A percentile compares a stretch with the other conserved stretches of the same genome.
These are phyloP conservation scores for Blepharisma stoltei DNA, from an alignment of 73 alveolate species.

Conservation along the genomic window DNA sequence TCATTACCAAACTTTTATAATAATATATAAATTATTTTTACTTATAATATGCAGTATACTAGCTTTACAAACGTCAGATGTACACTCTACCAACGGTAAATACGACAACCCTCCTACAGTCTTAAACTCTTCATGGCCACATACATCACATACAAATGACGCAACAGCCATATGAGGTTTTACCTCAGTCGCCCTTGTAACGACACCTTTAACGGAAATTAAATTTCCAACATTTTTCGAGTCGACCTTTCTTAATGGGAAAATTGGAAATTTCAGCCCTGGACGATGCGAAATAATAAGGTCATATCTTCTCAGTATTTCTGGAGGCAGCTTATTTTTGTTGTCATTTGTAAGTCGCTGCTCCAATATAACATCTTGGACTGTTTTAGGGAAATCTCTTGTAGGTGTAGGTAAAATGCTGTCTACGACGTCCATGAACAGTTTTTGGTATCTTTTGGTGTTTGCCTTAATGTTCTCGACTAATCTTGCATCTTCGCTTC, in stretches of 20 bases:
- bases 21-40: too few relatives aligned
- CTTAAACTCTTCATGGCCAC: conserved; percentile 92
- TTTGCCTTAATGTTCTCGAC: conserved; percentile 72
- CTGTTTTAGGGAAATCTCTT: conserved; percentile 31
- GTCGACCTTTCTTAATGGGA: conserved; percentile 75
- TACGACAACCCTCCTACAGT: conserved; percentile 68
- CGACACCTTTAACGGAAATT: conserved; percentile 85
- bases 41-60: too few relatives aligned
- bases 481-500: conserved; percentile 51
- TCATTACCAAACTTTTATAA: too few relatives aligned
- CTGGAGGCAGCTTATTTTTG: conserved; percentile 63
- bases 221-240: conserved; percentile 79
- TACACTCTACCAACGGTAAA: conserved; percentile 87
- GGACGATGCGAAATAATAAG: conserved; percentile 53
- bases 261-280: conserved; percentile 48
- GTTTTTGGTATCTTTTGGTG: conserved; percentile 70
- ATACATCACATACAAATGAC: conserved; percentile 88
- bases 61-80: conserved; percentile 72
- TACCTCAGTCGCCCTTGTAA: conserved; percentile 88
- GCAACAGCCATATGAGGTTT: conserved; percentile 90
- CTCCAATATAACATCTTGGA: conserved; percentile 35
- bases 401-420: conserved; percentile 61
- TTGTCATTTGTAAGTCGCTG: conserved; percentile 11
- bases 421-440: conserved; percentile 76
- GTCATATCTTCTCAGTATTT: conserved; percentile 73